These are phyloP conservation scores for Drosera capensis DNA, from an alignment of 148 eudicot species.

Conservation along the genomic window DNA sequence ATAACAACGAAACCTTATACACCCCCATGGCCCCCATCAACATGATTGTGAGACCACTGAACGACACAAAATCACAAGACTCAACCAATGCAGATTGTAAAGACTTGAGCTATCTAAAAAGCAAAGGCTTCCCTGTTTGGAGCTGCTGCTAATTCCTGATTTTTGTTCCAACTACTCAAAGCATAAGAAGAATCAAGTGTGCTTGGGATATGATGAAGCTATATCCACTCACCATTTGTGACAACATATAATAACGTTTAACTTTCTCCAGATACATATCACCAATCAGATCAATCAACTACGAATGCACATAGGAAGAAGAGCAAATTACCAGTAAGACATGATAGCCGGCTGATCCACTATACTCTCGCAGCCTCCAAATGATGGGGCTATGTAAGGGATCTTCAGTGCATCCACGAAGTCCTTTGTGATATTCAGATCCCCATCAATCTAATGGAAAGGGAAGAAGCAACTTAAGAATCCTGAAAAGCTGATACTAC, in stretches of 20 bases:
- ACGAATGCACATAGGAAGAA: background rate
- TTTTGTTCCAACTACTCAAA: too few relatives aligned
- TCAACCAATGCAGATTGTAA: too few relatives aligned
- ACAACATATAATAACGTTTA: too few relatives aligned
- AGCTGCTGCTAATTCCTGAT: too few relatives aligned
- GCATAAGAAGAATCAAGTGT: too few relatives aligned
- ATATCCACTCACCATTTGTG: too few relatives aligned
- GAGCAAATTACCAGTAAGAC: conserved; percentile 67
- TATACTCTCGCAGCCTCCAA: conserved; percentile 95
- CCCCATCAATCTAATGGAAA: conserved; percentile 60
- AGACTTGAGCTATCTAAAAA: too few relatives aligned
- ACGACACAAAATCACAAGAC: too few relatives aligned
- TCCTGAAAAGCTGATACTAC: background rate
- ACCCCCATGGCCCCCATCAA: too few relatives aligned
- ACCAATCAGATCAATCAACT: background rate
- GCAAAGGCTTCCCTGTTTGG: too few relatives aligned
- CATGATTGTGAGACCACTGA: too few relatives aligned
- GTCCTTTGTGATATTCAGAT: conserved; percentile 39
- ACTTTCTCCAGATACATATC: background rate
- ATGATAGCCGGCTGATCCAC: conserved; percentile 94
- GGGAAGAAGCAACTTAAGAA: background rate
- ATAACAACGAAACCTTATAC: background rate
- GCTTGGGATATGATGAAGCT: too few relatives aligned
- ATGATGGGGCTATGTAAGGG: conserved; percentile 91
- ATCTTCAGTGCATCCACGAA: conserved; percentile 72